Evolutionary conservation across 2,329 filamentous ascomycete species (phyloP), one percentile per base, ranked within the genome.

Genomic region (Laburnicola sp.): DNA sequence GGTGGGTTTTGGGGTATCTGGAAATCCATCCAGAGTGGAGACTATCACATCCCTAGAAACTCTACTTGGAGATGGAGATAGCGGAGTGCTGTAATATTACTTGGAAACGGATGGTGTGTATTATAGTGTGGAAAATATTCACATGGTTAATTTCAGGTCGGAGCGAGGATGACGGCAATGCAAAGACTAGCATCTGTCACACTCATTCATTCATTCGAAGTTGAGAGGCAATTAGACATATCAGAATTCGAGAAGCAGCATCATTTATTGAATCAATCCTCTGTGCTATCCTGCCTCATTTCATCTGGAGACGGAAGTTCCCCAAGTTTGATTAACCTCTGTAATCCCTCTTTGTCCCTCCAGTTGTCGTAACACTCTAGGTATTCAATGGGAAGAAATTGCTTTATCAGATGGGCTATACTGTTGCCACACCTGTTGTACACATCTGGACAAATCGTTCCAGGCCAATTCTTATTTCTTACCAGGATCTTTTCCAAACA

Each of bases 1-100:
- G 67, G 66, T 4, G 74, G 74, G 0, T 54, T 75, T 9, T 71
- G 65, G 60, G 73, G 73, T 0, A 66, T 75, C 16, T 67, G 63
- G 63, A 71, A 71, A 50, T 65, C 70, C 28, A 71, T 76, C n/a
- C 50, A 65, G 42, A 72, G 68, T 37, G 61, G 65, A 16, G 72
- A 75, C 39, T 75, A 73, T 45, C 50, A 66, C 52, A 63, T 69
- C 16, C 63, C 67, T 40, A 64, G 64, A 16, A 64, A 64, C 28
- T 66, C 70, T 2, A 65, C 56, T 3, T 74, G 72, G 72, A 67
- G 64, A 42, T 65, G 60, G 60, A 59, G 38, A 21, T 40, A 40
- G 36, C 16, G 16, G 16, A 16, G 16, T 16, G 16, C 16, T 16
- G 16, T 16, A 16, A 16, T 16, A 16, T 16, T 16, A 16, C 16